Percentiles rank a stretch among this genome's conserved stretches.
Evolutionary conservation across 2,329 filamentous ascomycete genomes (phyloP).

Genomic region (Ophiostoma angusticollis): DNA sequence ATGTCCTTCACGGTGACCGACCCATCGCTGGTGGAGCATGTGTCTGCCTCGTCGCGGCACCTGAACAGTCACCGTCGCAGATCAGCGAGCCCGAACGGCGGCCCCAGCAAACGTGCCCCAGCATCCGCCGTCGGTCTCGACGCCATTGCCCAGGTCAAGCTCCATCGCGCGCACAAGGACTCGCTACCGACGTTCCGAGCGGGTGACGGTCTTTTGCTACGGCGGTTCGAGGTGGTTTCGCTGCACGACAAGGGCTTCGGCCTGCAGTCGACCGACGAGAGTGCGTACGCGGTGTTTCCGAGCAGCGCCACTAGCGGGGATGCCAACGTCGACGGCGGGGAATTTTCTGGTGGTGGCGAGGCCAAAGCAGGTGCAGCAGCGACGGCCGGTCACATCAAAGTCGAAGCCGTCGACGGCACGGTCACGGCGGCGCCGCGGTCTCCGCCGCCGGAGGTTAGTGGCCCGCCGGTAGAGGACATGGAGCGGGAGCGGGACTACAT

Average conservation of each 20-base stretch:
- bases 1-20: slow-evolving; percentile 46
- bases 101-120: not conserved
- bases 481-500: slow-evolving; percentile 38
- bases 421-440: not conserved
- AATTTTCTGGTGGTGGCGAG: not conserved
- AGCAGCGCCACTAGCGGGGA: slow-evolving; percentile 18
- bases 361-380: not conserved
- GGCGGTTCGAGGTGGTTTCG: slow-evolving; percentile 40
- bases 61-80: slow-evolving; percentile 18
- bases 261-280: slow-evolving; percentile 39
- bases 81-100: not conserved
- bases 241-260: slow-evolving; percentile 43
- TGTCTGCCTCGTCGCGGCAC: slow-evolving; percentile 3
- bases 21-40: slow-evolving; percentile 18
- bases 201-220: slow-evolving; percentile 47
- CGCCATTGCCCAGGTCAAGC: slow-evolving; percentile 38
- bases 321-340: slow-evolving; percentile 3
- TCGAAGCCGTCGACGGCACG: not conserved
- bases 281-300: slow-evolving; percentile 49
- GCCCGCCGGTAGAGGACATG: slow-evolving; percentile 45
- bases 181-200: slow-evolving; percentile 40
- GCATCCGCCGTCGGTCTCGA: slow-evolving; percentile 25
- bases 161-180: slow-evolving; percentile 46
- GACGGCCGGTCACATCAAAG: not conserved
- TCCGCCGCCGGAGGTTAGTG: slow-evolving; percentile 38